A percentile compares a stretch with the other conserved stretches of the same genome.
Evolutionary conservation across 2,329 filamentous ascomycete species (phyloP).

Genomic region (Furcasterigmium sp.): DNA sequence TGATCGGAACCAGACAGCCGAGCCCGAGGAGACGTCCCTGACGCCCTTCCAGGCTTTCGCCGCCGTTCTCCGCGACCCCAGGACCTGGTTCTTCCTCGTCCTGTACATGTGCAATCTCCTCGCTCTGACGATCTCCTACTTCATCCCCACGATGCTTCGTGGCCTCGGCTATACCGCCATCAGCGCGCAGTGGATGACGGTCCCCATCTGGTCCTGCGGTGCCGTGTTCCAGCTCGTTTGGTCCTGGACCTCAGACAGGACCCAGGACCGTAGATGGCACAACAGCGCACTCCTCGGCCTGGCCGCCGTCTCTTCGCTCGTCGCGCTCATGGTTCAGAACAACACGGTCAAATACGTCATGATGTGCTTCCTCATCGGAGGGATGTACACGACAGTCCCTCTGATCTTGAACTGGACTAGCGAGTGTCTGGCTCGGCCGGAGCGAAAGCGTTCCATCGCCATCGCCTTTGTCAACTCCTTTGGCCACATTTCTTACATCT

Average conservation of each 20-base stretch:
- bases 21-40: constrained; percentile 9
- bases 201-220: constrained; percentile 11
- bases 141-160: constrained; percentile 15
- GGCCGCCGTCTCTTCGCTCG: constrained; percentile 19
- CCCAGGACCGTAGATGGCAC: constrained; percentile 21
- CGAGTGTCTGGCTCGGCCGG: constrained; percentile 31
- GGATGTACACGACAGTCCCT: constrained; percentile 18
- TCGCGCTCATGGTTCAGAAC: constrained; percentile 27
- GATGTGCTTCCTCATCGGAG: constrained; percentile 10
- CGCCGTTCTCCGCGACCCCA: constrained; percentile 31
- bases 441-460: constrained; percentile 31
- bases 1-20: constrained; percentile 12
- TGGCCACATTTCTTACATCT: constrained; percentile 29
- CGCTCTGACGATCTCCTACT: constrained; percentile 12
- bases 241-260: constrained; percentile 19
- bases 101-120: constrained; percentile 29
- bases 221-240: constrained; percentile 7
- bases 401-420: constrained; percentile 31
- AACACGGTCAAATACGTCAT: constrained; percentile 22
- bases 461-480: constrained; percentile 34
- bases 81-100: constrained; percentile 37
- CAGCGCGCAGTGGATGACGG: constrained; percentile 13
- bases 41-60: constrained; percentile 12
- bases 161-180: constrained; percentile 14
- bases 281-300: constrained; percentile 16